phyloP scores from a whole-genome alignment of 371 early-diverging fungal genomes.

The Actinomortierella wolfii region DNA sequence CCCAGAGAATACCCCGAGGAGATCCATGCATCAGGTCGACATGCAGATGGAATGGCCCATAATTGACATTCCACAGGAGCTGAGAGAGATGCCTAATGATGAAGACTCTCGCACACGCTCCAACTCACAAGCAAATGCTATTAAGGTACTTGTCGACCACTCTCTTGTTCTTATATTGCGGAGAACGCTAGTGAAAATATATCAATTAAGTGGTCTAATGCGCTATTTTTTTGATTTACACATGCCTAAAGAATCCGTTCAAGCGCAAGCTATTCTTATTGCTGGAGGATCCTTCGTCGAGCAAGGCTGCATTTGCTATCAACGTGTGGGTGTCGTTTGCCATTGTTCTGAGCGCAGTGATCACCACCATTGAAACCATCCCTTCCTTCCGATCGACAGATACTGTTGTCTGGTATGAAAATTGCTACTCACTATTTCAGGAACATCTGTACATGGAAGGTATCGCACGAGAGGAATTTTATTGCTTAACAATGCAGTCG shows the following conservation, averaged over 20 bases:
- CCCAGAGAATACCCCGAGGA: constrained; percentile 23
- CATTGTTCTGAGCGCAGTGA: constrained; percentile 79
- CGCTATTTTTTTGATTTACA: constrained; percentile 6
- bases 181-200: too few species aligned
- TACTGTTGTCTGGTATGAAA: constrained; percentile 63
- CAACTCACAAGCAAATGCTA: constrained; percentile 46
- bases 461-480: too few species aligned
- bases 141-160: constrained; percentile 21
- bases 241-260: constrained; percentile 45
- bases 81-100: constrained; percentile 35
- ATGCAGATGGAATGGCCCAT: constrained; percentile 48
- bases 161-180: neutral
- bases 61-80: constrained; percentile 50
- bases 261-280: constrained; percentile 70
- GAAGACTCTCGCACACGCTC: constrained; percentile 44
- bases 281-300: constrained; percentile 75
- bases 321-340: constrained; percentile 76
- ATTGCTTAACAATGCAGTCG: too few species aligned
- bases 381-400: constrained; percentile 72
- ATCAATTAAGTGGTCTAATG: too few species aligned
- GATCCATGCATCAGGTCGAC: constrained; percentile 44
- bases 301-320: constrained; percentile 71
- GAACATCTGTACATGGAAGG: too few species aligned
- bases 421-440: too few species aligned
- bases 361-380: constrained; percentile 85